A percentile compares a stretch with the other conserved stretches of the same genome.
These are phyloP conservation scores for Immersiella caudata DNA, from an alignment of 495 filamentous ascomycete species.

Conservation along the genomic window DNA sequence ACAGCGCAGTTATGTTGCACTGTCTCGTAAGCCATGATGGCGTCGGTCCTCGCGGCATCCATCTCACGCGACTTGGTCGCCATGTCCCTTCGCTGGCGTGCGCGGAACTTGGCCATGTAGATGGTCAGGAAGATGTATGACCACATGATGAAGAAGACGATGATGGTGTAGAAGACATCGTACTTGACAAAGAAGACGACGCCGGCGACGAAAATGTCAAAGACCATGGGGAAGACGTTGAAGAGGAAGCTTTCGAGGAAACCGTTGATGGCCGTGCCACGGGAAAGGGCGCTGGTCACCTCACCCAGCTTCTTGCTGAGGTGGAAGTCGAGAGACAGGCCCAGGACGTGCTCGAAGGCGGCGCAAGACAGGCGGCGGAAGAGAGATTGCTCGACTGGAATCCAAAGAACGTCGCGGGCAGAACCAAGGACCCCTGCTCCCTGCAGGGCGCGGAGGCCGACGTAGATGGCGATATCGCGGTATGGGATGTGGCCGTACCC, in stretches of 20 bases:
- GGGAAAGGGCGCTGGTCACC: conserved; percentile 86
- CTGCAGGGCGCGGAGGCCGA: conserved; percentile 77
- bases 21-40: conserved; percentile 93
- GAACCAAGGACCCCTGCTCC: conserved; percentile 84
- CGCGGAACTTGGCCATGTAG: conserved; percentile 88
- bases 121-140: conserved; percentile 91
- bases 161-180: conserved; percentile 87
- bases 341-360: conserved; percentile 92
- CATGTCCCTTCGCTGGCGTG: conserved; percentile 84
- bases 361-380: conserved; percentile 90
- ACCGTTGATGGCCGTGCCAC: conserved; percentile 88
- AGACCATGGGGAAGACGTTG: conserved; percentile 86
- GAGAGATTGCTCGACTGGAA: conserved; percentile 89
- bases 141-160: conserved; percentile 83
- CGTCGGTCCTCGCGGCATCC: conserved; percentile 95
- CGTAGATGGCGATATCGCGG: conserved; percentile 69
- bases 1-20: conserved; percentile 98
- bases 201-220: conserved; percentile 83
- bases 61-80: conserved; percentile 86
- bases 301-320: conserved; percentile 93
- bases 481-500: conserved; percentile 42
- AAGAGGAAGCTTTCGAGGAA: conserved; percentile 94
- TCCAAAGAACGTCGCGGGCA: conserved; percentile 78
- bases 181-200: conserved; percentile 76
- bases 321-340: conserved; percentile 90